Conservation (phyloP, 1,284 basidiomycete genomes). For the Ganoderma sinense region DNA sequence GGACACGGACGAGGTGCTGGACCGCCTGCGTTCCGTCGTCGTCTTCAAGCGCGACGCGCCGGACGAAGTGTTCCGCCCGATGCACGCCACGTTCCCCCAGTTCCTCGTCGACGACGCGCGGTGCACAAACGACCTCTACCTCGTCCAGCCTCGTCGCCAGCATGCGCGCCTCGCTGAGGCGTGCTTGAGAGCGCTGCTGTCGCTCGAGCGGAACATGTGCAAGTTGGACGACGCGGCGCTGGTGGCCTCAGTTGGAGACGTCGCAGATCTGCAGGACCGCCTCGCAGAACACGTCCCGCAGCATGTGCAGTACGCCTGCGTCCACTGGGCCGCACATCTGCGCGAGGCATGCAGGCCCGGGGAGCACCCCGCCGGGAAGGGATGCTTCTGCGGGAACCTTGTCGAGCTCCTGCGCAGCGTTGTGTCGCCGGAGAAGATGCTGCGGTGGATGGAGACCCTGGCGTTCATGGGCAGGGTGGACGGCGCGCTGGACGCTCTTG, state of each 20-base stretch:
- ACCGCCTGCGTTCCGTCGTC: constrained; percentile 16
- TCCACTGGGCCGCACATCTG: constrained; percentile 23
- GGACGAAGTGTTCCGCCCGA: constrained; percentile 1
- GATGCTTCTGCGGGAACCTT: not conserved
- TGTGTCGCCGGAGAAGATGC: not conserved
- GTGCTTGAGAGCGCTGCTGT: not conserved
- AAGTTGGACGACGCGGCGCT: not conserved
- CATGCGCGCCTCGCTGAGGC: not conserved
- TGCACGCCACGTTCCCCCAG: constrained; percentile 21
- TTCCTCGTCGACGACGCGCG: constrained; percentile 19
- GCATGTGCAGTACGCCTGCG: constrained; percentile 23
- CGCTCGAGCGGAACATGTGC: not conserved
- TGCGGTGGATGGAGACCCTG: not conserved
- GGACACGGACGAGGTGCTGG: constrained; percentile 4
- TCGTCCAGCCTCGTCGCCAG: not conserved
- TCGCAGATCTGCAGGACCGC: not conserved
- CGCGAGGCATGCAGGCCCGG: not conserved
- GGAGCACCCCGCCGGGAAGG: constrained; percentile 8
- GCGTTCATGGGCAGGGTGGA: constrained; percentile 2
- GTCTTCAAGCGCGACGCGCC: not conserved
- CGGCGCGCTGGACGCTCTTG: not conserved
- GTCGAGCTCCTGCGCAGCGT: not conserved
- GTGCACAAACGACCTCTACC: not conserved
- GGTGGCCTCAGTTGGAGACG: not conserved
- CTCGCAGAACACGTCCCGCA: constrained; percentile 5